Base-by-base conservation (phyloP, 306 rosid genomes). In the Inga leiocalycina region DNA sequence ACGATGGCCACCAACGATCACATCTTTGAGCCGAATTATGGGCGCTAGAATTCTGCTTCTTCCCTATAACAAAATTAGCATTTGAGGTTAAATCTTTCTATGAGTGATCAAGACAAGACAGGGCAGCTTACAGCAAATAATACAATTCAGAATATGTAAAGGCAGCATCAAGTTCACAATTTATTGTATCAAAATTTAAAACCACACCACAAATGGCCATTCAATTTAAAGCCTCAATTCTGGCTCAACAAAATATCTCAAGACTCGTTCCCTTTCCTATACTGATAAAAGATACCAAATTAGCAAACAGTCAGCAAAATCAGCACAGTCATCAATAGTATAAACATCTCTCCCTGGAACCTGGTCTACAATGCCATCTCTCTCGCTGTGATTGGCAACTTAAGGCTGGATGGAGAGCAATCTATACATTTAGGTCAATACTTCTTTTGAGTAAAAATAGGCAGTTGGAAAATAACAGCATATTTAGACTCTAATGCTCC, bases 21-120 rank as follows among this genome's bases (percentile, higher is more conserved):
- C 93, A 35, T 91, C 97, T 87, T 97, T 97, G 82, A 97, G 93
- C 65, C 98, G 92, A 79, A 87, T 62, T 56, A 94, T 89, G 73
- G 98, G 95, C 75, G 88, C 92, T 62, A 94, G 83, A 81, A 88
- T 81, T 87, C 88, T 89, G 86, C 92, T 85, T 74, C 89, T 82
- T 48, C 81, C 93, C 99, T 94, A 89, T 44, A 75, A 71, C 79
- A 34, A 56, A 3, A 10, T 32, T 51, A 34, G 48, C 68, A 43
- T 24, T 71, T 73, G 71, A 72, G 32, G 79, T 83, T 83, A 82
- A 62, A 68, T 52, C 51, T 70, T 68, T 80, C 13, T 65, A 81
- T 44, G 20, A 41, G 7, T 1, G 48, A 46, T 30, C n/a, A 43
- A 41, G 79, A 72, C 57, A 73, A 54, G 71, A 74, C 51, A 44